Conservation (phyloP, 1,284 basidiomycete genomes). For the Pseudozyma tsukubaensis region DNA sequence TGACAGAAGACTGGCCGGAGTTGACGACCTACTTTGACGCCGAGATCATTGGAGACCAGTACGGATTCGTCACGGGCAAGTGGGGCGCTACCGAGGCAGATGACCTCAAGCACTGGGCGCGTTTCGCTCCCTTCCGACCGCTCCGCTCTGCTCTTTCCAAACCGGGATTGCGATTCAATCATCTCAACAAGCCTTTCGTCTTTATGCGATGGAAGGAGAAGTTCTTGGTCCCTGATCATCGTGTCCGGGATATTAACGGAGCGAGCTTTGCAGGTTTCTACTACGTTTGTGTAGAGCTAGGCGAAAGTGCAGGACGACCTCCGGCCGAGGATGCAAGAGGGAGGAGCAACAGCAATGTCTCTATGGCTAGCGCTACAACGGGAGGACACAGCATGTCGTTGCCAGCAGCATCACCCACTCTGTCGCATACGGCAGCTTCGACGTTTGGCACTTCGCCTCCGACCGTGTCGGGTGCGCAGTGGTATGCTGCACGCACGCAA, state of each 20-base stretch:
- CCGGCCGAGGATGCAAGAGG: background rate
- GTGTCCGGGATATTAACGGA: constrained; percentile 91
- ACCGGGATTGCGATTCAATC: constrained; percentile 53
- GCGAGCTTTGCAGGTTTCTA: constrained; percentile 88
- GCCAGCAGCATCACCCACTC: constrained; percentile 9
- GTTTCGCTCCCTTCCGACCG: constrained; percentile 58
- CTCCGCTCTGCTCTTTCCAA: constrained; percentile 41
- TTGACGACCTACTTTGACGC: constrained; percentile 68
- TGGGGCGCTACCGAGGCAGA: constrained; percentile 65
- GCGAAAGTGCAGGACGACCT: constrained; percentile 34
- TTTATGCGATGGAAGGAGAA: constrained; percentile 98
- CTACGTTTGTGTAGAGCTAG: constrained; percentile 83
- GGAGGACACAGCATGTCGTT: constrained; percentile 5
- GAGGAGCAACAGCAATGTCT: constrained; percentile 28
- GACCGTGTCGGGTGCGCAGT: constrained; percentile 30
- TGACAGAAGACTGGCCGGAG: constrained; percentile 68
- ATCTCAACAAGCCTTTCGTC: constrained; percentile 68
- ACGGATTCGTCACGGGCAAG: constrained; percentile 62
- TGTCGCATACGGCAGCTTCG: constrained; percentile 1
- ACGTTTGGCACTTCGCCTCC: background rate
- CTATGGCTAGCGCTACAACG: constrained; percentile 11
- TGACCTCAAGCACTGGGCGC: constrained; percentile 65
- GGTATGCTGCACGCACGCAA: constrained; percentile 45
- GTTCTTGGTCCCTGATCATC: constrained; percentile 92
- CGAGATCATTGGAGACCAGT: constrained; percentile 63